These are phyloP conservation scores for Stentor coeruleus DNA, from an alignment of 73 alveolate genomes.

Conservation along the genomic window DNA sequence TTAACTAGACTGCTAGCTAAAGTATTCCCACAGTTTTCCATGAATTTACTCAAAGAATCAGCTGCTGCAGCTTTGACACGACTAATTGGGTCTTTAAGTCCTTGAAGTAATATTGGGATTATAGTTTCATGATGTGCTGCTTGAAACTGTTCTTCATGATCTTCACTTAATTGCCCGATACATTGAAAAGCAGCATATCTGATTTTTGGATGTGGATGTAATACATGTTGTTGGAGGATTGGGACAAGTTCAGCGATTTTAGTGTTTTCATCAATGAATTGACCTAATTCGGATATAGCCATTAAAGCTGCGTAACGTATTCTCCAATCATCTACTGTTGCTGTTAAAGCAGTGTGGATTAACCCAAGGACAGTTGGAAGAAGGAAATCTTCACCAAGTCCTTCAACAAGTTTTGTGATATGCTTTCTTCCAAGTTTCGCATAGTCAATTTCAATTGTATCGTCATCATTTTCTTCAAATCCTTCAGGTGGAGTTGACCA, in stretches of 20 bases:
- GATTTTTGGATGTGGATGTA: constrained; percentile 64
- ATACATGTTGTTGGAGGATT: constrained; percentile 38
- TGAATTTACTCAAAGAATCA: constrained; percentile 57
- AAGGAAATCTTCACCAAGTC: constrained; percentile 66
- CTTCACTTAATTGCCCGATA: constrained; percentile 72
- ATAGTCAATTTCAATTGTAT: constrained; percentile 44
- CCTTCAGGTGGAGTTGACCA: constrained; percentile 70
- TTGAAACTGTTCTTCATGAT: constrained; percentile 71
- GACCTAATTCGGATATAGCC: constrained; percentile 66
- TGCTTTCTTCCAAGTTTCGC: constrained; percentile 63
- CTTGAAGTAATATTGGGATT: constrained; percentile 49
- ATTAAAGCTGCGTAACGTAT: constrained; percentile 58
- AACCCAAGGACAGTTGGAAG: constrained; percentile 44
- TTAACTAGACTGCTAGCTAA: constrained; percentile 35
- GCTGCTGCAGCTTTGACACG: constrained; percentile 66
- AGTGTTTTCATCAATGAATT: constrained; percentile 51
- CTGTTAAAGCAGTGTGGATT: constrained; percentile 37
- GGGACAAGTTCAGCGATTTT: constrained; percentile 60
- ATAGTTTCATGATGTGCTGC: constrained; percentile 62
- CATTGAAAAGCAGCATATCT: constrained; percentile 89
- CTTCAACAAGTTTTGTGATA: constrained; percentile 70
- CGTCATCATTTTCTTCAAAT: constrained; percentile 72
- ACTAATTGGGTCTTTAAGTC: constrained; percentile 52
- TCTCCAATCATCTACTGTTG: constrained; percentile 60
- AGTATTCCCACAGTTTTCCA: constrained; percentile 47